Evolutionary conservation across 2,329 filamentous ascomycete species (phyloP).

Genomic region (Chaetomiaceae sp.): DNA sequence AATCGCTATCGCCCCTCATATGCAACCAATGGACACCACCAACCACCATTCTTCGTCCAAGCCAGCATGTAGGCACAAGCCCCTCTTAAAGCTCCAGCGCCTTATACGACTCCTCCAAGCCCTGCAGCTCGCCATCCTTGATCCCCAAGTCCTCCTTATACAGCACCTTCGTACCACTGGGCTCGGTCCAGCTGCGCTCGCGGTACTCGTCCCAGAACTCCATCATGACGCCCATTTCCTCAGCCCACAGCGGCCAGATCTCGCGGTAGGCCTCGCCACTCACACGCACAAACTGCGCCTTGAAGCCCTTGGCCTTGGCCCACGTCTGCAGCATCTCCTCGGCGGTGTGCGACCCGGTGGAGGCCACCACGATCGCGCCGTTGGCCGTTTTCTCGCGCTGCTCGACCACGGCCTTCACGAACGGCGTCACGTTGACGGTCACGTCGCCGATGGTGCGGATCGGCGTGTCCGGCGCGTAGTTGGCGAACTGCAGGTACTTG

Average conservation of each 20-base stretch:
- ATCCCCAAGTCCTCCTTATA: slow-evolving; percentile 15
- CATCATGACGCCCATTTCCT: slow-evolving; percentile 22
- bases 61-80: no score
- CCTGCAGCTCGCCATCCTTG: slow-evolving; percentile 1
- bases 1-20: no score
- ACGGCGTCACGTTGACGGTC: slow-evolving; percentile 29
- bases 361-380: slow-evolving; percentile 28
- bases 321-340: slow-evolving; percentile 29
- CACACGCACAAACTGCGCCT: slow-evolving; percentile 16
- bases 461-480: slow-evolving; percentile 22
- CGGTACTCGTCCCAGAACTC: slow-evolving; percentile 21
- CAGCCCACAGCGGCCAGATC: slow-evolving; percentile 19
- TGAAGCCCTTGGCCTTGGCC: slow-evolving; percentile 18
- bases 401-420: slow-evolving; percentile 28
- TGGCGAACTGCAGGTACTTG: slow-evolving; percentile 28
- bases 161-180: slow-evolving; percentile 7
- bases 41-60: no score
- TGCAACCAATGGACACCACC: no score
- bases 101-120: slow-evolving; percentile 12
- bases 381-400: slow-evolving; percentile 27
- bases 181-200: slow-evolving; percentile 17
- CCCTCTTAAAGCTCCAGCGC: slow-evolving; percentile 5
- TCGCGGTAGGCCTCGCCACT: slow-evolving; percentile 10
- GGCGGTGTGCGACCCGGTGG: slow-evolving; percentile 21
- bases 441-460: slow-evolving; percentile 29